Evolutionary conservation across 2,329 filamentous ascomycete genomes (phyloP), one percentile per base, ranked within the genome.

Genomic region (Apiospora koreana): DNA sequence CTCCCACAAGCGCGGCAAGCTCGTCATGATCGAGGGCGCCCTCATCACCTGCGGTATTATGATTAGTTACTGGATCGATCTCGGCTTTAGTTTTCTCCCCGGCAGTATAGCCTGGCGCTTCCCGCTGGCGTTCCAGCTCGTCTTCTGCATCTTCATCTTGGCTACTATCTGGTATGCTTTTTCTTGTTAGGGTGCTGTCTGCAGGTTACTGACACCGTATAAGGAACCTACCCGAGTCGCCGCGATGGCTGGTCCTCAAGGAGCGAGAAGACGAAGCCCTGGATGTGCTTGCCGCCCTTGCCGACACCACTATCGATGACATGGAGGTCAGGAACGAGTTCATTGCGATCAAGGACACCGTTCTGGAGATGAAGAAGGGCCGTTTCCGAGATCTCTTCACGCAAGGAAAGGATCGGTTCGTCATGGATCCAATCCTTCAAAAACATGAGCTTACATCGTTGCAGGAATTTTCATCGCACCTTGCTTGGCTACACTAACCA

Each of bases 1-100:
- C 21, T 81, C 86, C 3, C 85, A 90, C 74, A 87, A 88, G 74
- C 83, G 88, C 66, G 88, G 87, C n/a, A 88, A 87, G 73, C 80
- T 89, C 35, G 87, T 90, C 76, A 88, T 89, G 86, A 84, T 89
- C 65, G 87, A 90, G 76, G 87, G 87, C 23, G 86, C 86, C 6
- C 80, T 89, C 68, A 88, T 90, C 72, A 88, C 86, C 0, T 82
- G 83, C 31, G 88, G 88, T 45, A 86, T 89, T 76, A 87, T 86
- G 75, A 81, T 89, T 28, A 86, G 84, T 4, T 89, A 89, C 78
- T 91, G 88, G 88, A 82, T 91, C 65, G 87, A 90, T 72, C 85
- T 88, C 54, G 88, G 87, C 25, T 82, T 89, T 72, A 86, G 84
- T 3, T 89, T 87, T 73, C 82, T 85, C 4, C 85, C 81, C 1